Evolutionary conservation across 371 early-diverging fungal genomes (phyloP), one percentile per base, ranked within the genome.

Genomic region (Mucor lusitanicus): DNA sequence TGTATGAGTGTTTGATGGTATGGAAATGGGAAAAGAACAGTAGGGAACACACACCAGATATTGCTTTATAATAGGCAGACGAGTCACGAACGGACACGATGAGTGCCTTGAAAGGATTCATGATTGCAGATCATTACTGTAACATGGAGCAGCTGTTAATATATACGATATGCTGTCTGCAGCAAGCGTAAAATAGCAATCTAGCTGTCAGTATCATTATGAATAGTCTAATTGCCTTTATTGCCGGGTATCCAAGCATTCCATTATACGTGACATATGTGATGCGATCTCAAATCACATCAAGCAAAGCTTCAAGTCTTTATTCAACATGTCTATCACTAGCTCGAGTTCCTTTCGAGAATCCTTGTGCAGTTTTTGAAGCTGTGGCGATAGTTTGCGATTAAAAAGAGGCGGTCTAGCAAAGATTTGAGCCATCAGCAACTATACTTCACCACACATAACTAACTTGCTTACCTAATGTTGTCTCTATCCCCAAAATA

Each of bases 351-450:
- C 73, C 9, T 63, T 46, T 30, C 40, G 64, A 11, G 70, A 50
- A 13, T 63, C 30, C 7, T 64, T 23, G 42, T 72, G 70, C 15
- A 63, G 27, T 15, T 62, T 27, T 44, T 63, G 33, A 7, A 65
- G 23, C 15, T 63, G n/a, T 5, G 56, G 33, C 23, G 54, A 33
- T 15, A 70, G 15, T 39, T 72, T 72, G 48, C 68, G 64, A 32
- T 67, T 69, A 28, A 32, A 64, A 3, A 65, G 48, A 9, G 72
- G 69, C 27, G 76, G 73, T 39, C 76, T 76, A 63, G 21, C n/a
- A 19, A 13, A 12, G 6, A 50, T 1, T 50, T 3, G 21, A 11
- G 23, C 2, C 9, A n/a, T 44, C 19, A 19, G 1, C 7, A 44
- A n/a, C 42, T n/a, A 6, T 0, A n/a, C 17, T 3, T 42, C 42